Conservation (phyloP, 2,329 filamentous ascomycete genomes). For the Diplodia intermedia region DNA sequence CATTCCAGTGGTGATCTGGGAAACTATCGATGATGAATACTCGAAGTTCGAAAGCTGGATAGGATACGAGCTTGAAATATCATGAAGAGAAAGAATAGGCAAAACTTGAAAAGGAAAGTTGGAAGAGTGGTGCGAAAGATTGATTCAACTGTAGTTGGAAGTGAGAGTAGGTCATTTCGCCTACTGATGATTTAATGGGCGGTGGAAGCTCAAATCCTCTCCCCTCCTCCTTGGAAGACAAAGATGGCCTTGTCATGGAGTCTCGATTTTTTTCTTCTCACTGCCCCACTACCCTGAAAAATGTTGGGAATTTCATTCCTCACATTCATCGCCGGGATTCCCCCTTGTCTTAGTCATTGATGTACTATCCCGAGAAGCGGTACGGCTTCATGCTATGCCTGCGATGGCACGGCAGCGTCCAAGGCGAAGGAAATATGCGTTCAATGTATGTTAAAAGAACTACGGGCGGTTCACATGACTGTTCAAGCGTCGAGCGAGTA, state of each 20-base stretch:
- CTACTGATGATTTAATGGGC: neutral
- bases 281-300: neutral
- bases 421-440: neutral
- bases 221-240: neutral
- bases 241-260: neutral
- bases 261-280: neutral
- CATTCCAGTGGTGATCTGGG: neutral
- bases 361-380: too few species aligned
- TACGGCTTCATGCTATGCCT: neutral
- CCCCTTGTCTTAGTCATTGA: too few species aligned
- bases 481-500: neutral
- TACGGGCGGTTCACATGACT: neutral
- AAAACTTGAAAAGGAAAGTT: neutral
- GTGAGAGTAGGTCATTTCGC: neutral
- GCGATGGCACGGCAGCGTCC: neutral
- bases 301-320: neutral
- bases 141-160: neutral
- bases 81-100: constrained; percentile 10
- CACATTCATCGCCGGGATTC: neutral
- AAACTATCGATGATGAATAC: neutral
- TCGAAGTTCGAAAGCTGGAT: constrained; percentile 17
- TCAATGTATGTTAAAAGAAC: neutral
- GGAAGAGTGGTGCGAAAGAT: neutral
- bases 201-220: neutral
- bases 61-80: constrained; percentile 13